phyloP scores from a whole-genome alignment of 345 rosid genomes.

The Citrus inodora region DNA sequence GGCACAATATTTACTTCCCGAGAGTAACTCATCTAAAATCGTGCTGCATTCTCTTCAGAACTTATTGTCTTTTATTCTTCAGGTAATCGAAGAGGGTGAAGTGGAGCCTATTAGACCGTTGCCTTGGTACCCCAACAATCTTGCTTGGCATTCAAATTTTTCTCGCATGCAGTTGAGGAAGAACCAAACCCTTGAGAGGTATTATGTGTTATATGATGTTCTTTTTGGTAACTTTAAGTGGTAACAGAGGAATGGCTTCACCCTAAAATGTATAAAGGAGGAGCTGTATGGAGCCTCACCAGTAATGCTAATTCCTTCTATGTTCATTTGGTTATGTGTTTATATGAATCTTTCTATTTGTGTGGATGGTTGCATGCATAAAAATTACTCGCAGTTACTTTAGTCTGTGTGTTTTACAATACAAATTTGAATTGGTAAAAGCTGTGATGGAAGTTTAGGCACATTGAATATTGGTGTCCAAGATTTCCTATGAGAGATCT shows the following conservation, averaged over 20 bases:
- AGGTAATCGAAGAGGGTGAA: constrained; percentile 73
- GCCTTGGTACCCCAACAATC: constrained; percentile 86
- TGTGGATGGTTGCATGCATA: not conserved
- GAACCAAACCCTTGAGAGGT: constrained; percentile 91
- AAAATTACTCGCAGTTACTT: not conserved
- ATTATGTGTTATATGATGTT: not conserved
- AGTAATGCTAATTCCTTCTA: not conserved
- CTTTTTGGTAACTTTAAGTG: not conserved
- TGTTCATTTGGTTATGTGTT: not conserved
- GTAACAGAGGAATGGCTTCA: not conserved
- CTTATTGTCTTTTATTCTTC: not conserved
- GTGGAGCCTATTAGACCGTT: constrained; percentile 73
- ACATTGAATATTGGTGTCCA: not conserved
- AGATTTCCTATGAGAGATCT: not conserved
- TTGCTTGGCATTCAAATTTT: constrained; percentile 93
- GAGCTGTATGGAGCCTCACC: not conserved
- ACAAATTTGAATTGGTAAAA: not conserved
- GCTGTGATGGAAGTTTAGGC: not conserved
- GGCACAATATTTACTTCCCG: not conserved
- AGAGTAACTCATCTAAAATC: not conserved
- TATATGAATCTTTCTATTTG: not conserved
- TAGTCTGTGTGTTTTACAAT: not conserved
- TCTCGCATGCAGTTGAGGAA: constrained; percentile 93
- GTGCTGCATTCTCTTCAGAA: not conserved
- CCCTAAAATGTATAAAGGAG: not conserved